Conservation (phyloP, 176 grass and related monocot species). For the Aegilops tauschii region DNA sequence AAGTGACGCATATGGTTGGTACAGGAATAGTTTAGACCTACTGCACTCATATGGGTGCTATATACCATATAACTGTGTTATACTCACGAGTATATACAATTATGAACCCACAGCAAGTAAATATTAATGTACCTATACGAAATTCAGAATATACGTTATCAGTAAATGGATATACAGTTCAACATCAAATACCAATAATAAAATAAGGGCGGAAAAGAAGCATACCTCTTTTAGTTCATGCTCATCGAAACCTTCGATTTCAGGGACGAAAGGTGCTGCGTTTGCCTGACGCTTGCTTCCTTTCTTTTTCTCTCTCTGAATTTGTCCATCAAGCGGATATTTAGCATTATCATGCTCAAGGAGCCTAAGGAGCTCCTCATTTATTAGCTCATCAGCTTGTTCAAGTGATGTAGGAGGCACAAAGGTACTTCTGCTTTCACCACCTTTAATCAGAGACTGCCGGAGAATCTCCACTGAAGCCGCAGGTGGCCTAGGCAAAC, state of each 20-base stretch:
- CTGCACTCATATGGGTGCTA: neutral
- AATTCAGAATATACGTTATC: neutral
- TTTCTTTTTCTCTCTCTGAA: conserved; percentile 74
- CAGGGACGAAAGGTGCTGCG: conserved; percentile 47
- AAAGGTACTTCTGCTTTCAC: conserved; percentile 75
- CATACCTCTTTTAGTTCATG: conserved; percentile 67
- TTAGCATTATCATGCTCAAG: conserved; percentile 88
- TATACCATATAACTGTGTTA: conserved; percentile 13
- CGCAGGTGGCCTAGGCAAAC: conserved; percentile 74
- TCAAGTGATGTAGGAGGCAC: conserved; percentile 86
- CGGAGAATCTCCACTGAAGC: conserved; percentile 67
- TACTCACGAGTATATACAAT: neutral
- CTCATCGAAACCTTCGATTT: conserved; percentile 84
- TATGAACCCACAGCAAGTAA: conserved; percentile 4
- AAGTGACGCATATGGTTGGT: neutral
- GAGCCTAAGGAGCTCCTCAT: conserved; percentile 64
- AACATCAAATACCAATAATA: conserved; percentile 18
- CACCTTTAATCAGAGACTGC: conserved; percentile 66
- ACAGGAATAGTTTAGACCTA: neutral
- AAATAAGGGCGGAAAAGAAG: neutral
- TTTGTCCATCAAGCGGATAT: conserved; percentile 74
- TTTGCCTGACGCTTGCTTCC: conserved; percentile 41
- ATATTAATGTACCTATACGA: neutral
- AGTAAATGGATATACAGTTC: neutral
- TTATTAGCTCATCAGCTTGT: conserved; percentile 85